A percentile compares a stretch with the other conserved stretches of the same genome.
phyloP scores from a whole-genome alignment of 106 monocot genomes.

The Acorus calamus region DNA sequence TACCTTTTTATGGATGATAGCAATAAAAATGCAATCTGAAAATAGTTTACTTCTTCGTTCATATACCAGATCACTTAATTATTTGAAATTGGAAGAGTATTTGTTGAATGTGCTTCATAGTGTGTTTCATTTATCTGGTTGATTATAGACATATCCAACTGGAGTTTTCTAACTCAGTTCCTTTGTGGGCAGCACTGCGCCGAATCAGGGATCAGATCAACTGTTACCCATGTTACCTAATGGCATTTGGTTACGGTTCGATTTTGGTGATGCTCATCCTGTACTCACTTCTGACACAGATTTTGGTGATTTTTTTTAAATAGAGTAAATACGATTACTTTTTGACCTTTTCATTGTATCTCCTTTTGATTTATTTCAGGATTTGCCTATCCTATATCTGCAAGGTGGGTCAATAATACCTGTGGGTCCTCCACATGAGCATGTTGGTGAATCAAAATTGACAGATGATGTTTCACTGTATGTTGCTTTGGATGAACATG shows the following conservation, averaged over 20 bases:
- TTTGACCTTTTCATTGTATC: not conserved
- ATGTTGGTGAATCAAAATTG: conserved; percentile 69
- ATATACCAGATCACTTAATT: too few species aligned
- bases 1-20: too few species aligned
- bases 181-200: conserved; percentile 41
- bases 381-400: conserved; percentile 80
- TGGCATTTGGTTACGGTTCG: conserved; percentile 86
- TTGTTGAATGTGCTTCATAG: too few species aligned
- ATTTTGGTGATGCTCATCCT: conserved; percentile 93
- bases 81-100: too few species aligned
- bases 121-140: too few species aligned
- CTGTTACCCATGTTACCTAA: conserved; percentile 41
- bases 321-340: not conserved
- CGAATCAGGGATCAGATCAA: conserved; percentile 68
- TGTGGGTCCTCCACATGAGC: conserved; percentile 63
- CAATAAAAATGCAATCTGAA: too few species aligned
- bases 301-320: not conserved
- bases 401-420: conserved; percentile 96
- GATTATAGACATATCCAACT: too few species aligned
- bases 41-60: too few species aligned
- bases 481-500: conserved; percentile 68
- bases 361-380: conserved; percentile 37
- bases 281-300: conserved; percentile 28
- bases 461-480: conserved; percentile 63
- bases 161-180: not conserved